Base-by-base conservation (phyloP, 495 filamentous ascomycete genomes). In the Annulohypoxylon stygium region DNA sequence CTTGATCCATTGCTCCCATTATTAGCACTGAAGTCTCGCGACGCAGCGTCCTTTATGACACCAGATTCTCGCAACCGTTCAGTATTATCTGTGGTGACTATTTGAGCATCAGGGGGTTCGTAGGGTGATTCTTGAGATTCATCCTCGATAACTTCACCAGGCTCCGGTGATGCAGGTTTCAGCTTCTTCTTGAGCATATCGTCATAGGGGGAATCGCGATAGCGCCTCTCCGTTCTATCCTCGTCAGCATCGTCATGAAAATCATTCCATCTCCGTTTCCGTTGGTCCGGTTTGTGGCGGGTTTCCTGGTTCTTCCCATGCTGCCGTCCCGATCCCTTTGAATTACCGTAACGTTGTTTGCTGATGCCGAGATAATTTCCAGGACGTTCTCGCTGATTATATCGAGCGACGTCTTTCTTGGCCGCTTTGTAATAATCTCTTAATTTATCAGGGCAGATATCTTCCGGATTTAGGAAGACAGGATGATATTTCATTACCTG, bases 401-500 rank as follows among this genome's bases (percentile, higher is more conserved):
- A 37, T 53, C 12, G 67, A 9, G 23, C 30, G 14, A 45, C 36
- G 26, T 75, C 73, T 36, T 64, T 71, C 30, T 69, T 41, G 9
- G 67, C 26, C 11, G 65, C 67, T 57, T n/a, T 70, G 3, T 71
- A 55, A 12, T 79, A 79, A 9, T 77, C 72, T 33, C 57, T 30
- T 23, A 78, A 45, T 47, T 71, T 78, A 39, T 73, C 71, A 6
- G 66, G 41, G 37, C 67, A 26, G 3, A 78, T 67, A 30, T 73
- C 71, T 10, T 8, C 36, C 3, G 67, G 67, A 36, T 74, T 65
- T 50, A 78, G 43, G 69, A 88, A 88, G 2, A 77, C 73, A 0
- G 87, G 87, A 69, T 89, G 86, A 37, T 83, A 57, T 47, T 84
- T 77, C 43, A 85, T 63, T 18, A 68, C 69, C 20, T 75, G 68